Conservation (phyloP, 768 basidiomycete genomes). For the Arthromyces matolae region DNA sequence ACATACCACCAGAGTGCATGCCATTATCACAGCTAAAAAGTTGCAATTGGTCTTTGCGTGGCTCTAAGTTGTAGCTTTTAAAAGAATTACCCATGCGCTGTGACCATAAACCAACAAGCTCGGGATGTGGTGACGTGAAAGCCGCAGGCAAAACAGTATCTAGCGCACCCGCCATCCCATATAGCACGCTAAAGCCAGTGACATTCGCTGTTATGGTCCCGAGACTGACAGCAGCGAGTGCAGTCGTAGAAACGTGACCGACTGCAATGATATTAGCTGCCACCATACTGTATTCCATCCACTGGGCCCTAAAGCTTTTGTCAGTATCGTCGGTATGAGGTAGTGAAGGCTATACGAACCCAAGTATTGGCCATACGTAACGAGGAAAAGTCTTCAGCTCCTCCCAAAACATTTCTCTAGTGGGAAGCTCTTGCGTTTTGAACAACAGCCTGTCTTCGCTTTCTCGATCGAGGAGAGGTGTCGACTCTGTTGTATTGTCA, state of each 20-base stretch:
- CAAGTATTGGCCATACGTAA: slow-evolving; percentile 10
- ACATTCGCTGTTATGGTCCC: slow-evolving; percentile 46
- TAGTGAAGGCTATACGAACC: not conserved
- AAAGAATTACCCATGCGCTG: slow-evolving; percentile 51
- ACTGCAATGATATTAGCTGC: slow-evolving; percentile 63
- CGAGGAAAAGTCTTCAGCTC: slow-evolving; percentile 8
- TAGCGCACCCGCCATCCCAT: slow-evolving; percentile 60
- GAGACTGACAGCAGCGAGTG: slow-evolving; percentile 60
- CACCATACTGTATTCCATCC: slow-evolving; percentile 67
- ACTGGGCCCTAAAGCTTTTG: slow-evolving; percentile 15
- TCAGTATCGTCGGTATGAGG: too few relatives aligned
- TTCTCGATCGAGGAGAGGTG: not conserved
- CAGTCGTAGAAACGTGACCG: slow-evolving; percentile 69
- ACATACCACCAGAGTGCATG: slow-evolving; percentile 5
- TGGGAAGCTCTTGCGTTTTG: not conserved
- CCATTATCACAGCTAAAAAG: slow-evolving; percentile 5
- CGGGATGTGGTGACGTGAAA: slow-evolving; percentile 61
- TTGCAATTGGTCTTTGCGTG: not conserved
- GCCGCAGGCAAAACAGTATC: slow-evolving; percentile 76
- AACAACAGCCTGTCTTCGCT: not conserved
- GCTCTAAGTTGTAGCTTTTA: not conserved
- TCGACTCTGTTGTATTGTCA: not conserved
- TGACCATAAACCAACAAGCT: slow-evolving; percentile 56
- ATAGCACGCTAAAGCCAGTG: slow-evolving; percentile 35
- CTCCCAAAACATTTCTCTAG: slow-evolving; percentile 10